Base-by-base conservation (phyloP, 192 early-diverging fungal genomes). In the Ambispora gerdemannii region DNA sequence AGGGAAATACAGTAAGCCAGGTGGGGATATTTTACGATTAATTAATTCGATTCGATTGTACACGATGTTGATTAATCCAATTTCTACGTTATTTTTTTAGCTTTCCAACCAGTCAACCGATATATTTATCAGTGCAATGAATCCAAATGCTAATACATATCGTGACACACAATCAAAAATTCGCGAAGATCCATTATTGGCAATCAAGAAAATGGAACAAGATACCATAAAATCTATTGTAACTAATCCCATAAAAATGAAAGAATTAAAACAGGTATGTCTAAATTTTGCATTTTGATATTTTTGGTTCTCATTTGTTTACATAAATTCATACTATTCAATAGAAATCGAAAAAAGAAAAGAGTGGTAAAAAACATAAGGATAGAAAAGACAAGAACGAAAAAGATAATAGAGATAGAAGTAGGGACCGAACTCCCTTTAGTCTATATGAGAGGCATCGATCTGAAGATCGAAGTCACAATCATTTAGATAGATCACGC, bases 111-210 rank as follows among this genome's bases (percentile, higher is more conserved):
- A 51, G 15, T 53, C 76, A 25, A 63, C 50, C 19, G 70, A 75
- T 33, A 62, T 65, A 7, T 80, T 79, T 28, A 77, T 84, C 49
- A 71, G 78, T 71, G 73, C 83, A 0, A 80, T 83, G 32, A 86
- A 86, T 32, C 75, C 81, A 15, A 90, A 88, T 51, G 95, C 93
- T 24, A 95, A 95, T 74, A 90, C 81, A 28, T 76, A 87, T 43
- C 81, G 89, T 7, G 96, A 98, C 70, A 81, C 88, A 15, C 84
- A 88, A 63, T 78, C 89, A 50, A 98, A 98, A 74, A 84, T 92
- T 25, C 74, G 94, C 58, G 95, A 97, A 74, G 96, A 98, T 77
- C 96, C 96, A 6, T 73, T 98, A 65, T 76, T 95, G 22, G 86
- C 86, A 11, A 97, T 98, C 68, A 93, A 94, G 75, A 82, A 88